A percentile compares a stretch with the other conserved stretches of the same genome.
Evolutionary conservation across 2,329 filamentous ascomycete genomes (phyloP).

Genomic region (Anisogramma anomala): DNA sequence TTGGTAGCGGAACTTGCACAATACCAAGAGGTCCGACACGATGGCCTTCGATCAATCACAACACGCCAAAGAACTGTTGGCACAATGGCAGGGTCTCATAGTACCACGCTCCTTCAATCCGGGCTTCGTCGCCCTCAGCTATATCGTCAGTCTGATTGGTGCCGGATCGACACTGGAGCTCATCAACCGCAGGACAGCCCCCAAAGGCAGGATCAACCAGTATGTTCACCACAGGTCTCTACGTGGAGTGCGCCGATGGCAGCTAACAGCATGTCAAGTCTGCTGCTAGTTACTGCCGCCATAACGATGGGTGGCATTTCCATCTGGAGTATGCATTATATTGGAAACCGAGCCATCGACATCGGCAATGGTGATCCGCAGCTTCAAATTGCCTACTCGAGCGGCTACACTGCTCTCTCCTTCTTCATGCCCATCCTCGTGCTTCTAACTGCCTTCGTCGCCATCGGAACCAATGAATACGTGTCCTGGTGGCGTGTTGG

Average conservation of each 20-base stretch:
- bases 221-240: no score
- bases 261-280: conserved; percentile 27
- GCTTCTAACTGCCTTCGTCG: conserved; percentile 59
- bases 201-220: conserved; percentile 59
- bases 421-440: conserved; percentile 72
- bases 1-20: not conserved
- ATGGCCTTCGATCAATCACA: conserved; percentile 7
- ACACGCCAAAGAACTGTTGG: conserved; percentile 20
- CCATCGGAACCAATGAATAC: conserved; percentile 46
- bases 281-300: conserved; percentile 51
- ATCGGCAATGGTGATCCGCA: conserved; percentile 50
- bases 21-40: not conserved
- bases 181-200: conserved; percentile 62
- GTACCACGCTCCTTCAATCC: conserved; percentile 40
- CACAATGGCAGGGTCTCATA: conserved; percentile 31
- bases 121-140: conserved; percentile 60
- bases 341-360: conserved; percentile 69
- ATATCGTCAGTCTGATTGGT: conserved; percentile 66
- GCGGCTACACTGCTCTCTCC: conserved; percentile 61
- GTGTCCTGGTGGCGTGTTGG: conserved; percentile 48
- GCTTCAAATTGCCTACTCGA: conserved; percentile 63
- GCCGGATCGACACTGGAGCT: conserved; percentile 71
- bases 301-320: conserved; percentile 63
- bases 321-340: conserved; percentile 72
- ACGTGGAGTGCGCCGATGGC: no score